These are phyloP conservation scores for Serendipita indica DNA, from an alignment of 768 basidiomycete species.

Conservation along the genomic window DNA sequence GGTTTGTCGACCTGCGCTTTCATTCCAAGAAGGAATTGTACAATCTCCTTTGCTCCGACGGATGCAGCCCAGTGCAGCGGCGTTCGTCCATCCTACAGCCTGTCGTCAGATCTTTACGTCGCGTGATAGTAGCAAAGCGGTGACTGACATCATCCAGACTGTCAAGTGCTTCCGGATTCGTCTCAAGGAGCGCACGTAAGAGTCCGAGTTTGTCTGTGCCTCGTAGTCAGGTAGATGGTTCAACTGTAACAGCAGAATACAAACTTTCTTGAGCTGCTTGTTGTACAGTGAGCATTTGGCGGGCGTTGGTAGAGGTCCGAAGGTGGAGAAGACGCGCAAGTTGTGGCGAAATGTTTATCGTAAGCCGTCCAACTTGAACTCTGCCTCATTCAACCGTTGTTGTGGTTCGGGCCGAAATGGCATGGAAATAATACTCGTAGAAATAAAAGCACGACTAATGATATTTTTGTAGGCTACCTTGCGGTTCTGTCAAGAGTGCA, in stretches of 20 bases:
- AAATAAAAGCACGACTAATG: conserved; percentile 1
- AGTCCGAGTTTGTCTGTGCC: neutral
- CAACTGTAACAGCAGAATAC: neutral
- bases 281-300: neutral
- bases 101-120: neutral
- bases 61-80: conserved; percentile 78
- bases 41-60: conserved; percentile 47
- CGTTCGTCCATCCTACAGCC: conserved; percentile 53
- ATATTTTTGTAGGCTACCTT: conserved; percentile 41
- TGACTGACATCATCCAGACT: neutral
- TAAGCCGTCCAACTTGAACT: neutral
- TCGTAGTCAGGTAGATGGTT: neutral
- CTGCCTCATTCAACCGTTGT: neutral
- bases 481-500: conserved; percentile 88
- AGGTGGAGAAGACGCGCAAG: neutral
- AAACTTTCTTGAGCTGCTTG: conserved; percentile 5
- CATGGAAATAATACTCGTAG: neutral
- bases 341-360: neutral
- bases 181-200: neutral
- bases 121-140: neutral
- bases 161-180: neutral
- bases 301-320: neutral
- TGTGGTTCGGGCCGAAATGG: conserved; percentile 1
- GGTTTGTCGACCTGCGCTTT: conserved; percentile 50
- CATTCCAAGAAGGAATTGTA: conserved; percentile 51